Percentiles rank a stretch among this genome's conserved stretches.
These are phyloP conservation scores for Fusarium nanum DNA, from an alignment of 2,329 filamentous ascomycete genomes.

Conservation along the genomic window DNA sequence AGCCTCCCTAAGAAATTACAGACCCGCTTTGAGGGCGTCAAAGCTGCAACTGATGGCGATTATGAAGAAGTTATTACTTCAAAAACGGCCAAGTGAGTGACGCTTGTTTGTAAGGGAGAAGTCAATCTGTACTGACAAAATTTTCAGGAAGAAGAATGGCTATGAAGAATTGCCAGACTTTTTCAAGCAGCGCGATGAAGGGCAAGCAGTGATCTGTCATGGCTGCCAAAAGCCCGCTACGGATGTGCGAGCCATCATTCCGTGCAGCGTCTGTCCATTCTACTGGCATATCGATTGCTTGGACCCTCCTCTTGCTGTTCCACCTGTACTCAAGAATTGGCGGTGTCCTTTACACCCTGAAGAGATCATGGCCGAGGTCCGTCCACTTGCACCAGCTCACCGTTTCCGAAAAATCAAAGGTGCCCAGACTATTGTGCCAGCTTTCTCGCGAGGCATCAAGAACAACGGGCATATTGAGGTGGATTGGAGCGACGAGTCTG, in stretches of 20 bases:
- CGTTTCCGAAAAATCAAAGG: slow-evolving; percentile 71
- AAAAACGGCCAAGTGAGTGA: slow-evolving; percentile 73
- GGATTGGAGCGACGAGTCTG: slow-evolving; percentile 68
- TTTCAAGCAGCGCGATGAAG: slow-evolving; percentile 78
- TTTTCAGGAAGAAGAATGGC: slow-evolving; percentile 61
- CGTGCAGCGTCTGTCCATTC: slow-evolving; percentile 84
- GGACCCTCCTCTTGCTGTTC: slow-evolving; percentile 82
- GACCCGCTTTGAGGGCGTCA: slow-evolving; percentile 82
- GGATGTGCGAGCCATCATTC: slow-evolving; percentile 76
- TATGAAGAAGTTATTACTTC: slow-evolving; percentile 76
- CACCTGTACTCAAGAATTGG: slow-evolving; percentile 83
- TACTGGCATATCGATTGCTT: slow-evolving; percentile 95
- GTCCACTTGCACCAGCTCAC: slow-evolving; percentile 69
- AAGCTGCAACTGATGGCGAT: slow-evolving; percentile 79
- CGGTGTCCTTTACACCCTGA: slow-evolving; percentile 89
- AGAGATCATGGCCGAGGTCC: slow-evolving; percentile 73
- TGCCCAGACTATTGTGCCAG: slow-evolving; percentile 62
- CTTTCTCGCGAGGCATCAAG: slow-evolving; percentile 70
- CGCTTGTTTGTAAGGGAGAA: not conserved
- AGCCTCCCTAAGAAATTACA: slow-evolving; percentile 77
- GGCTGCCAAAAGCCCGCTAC: slow-evolving; percentile 75
- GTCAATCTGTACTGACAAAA: slow-evolving; percentile 10
- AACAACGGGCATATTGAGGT: slow-evolving; percentile 81
- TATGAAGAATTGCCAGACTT: slow-evolving; percentile 75
- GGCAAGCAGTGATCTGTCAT: slow-evolving; percentile 81